These are phyloP conservation scores for Laetiporus sulphureus DNA, from an alignment of 1,284 basidiomycete species.

Conservation along the genomic window DNA sequence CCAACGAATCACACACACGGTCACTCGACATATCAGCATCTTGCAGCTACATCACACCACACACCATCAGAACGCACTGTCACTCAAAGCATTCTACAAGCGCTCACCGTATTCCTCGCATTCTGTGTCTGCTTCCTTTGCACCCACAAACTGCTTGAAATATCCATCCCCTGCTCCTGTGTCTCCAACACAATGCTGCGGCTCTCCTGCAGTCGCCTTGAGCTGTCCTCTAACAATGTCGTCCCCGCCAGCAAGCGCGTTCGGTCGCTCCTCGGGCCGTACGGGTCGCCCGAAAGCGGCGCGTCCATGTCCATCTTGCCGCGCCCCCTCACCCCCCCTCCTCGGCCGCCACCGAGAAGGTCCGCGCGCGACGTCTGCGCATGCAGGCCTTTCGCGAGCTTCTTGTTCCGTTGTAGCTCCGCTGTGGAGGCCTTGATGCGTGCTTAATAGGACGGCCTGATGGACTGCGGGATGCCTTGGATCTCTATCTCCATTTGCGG, in stretches of 20 bases:
- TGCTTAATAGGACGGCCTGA: slow-evolving; percentile 67
- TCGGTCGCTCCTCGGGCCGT: slow-evolving; percentile 59
- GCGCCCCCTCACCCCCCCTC: no score
- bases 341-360: slow-evolving; percentile 42
- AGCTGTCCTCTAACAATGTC: slow-evolving; percentile 69
- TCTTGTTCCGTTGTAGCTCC: slow-evolving; percentile 73
- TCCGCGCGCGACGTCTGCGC: slow-evolving; percentile 52
- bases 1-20: slow-evolving; percentile 66
- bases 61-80: not conserved
- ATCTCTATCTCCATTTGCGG: slow-evolving; percentile 99
- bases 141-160: slow-evolving; percentile 76
- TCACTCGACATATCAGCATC: slow-evolving; percentile 69
- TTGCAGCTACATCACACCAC: slow-evolving; percentile 44
- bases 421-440: slow-evolving; percentile 70
- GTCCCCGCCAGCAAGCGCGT: slow-evolving; percentile 77
- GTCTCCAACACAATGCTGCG: slow-evolving; percentile 94
- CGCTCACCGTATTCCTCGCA: slow-evolving; percentile 74
- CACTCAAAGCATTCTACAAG: not conserved
- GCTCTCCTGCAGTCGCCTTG: slow-evolving; percentile 80
- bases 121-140: slow-evolving; percentile 97
- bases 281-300: slow-evolving; percentile 74
- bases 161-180: slow-evolving; percentile 92
- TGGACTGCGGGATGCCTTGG: slow-evolving; percentile 88
- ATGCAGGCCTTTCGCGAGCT: slow-evolving; percentile 62
- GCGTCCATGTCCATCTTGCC: no score